Percentiles rank a stretch among this genome's conserved stretches.
phyloP scores from a whole-genome alignment of 805 yeast species.

The Saturnispora gosingensis region DNA sequence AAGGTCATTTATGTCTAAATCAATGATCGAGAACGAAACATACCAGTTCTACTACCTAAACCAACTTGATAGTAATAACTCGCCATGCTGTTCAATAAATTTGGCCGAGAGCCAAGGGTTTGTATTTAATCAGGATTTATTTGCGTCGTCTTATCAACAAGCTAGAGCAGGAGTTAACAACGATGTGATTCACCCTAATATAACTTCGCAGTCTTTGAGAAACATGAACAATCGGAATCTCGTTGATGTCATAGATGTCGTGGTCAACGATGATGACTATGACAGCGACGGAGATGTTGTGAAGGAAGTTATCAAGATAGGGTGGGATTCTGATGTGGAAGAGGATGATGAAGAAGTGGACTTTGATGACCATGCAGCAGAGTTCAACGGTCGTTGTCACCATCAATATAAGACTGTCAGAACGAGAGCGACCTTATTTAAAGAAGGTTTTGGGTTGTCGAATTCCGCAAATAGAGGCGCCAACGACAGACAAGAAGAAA shows the following conservation, averaged over 20 bases:
- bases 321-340: constrained; percentile 4
- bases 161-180: constrained; percentile 28
- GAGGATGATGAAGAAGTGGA: constrained; percentile 9
- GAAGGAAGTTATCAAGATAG: constrained; percentile 4
- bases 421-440: not conserved
- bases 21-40: constrained; percentile 50
- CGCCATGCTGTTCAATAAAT: constrained; percentile 35
- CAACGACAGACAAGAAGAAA: not conserved
- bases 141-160: constrained; percentile 65
- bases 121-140: constrained; percentile 66
- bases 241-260: constrained; percentile 8
- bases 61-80: constrained; percentile 13
- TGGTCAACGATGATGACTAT: constrained; percentile 1
- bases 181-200: constrained; percentile 10
- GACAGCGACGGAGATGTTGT: constrained; percentile 7
- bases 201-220: not conserved
- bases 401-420: not conserved
- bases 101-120: constrained; percentile 65
- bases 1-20: constrained; percentile 44
- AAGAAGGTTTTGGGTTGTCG: not conserved
- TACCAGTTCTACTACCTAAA: constrained; percentile 42
- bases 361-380: not conserved
- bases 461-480: not conserved
- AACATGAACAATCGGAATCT: not conserved
- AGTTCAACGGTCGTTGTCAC: not conserved